A percentile compares a stretch with the other conserved stretches of the same genome.
Evolutionary conservation across 306 rosid genomes (phyloP).

Genomic region (Heteromeles arbutifolia): DNA sequence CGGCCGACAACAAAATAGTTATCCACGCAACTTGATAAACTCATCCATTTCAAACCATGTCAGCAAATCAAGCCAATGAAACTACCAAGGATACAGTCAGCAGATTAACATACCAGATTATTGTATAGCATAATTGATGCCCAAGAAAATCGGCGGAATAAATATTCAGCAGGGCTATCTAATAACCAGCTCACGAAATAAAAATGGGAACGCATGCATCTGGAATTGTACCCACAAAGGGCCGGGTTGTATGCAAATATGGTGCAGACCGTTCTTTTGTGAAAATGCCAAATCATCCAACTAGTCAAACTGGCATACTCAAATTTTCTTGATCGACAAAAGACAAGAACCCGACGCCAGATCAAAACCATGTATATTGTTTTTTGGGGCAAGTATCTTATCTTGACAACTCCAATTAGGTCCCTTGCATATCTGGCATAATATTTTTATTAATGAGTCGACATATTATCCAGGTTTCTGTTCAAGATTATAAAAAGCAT

Average conservation of each 20-base stretch:
- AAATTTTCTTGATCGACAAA: neutral
- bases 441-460: neutral
- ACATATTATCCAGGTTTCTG: slow-evolving; percentile 23
- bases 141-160: neutral
- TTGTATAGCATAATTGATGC: neutral
- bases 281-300: too few species aligned
- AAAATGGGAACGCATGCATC: neutral
- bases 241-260: too few species aligned
- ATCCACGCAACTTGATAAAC: neutral
- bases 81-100: neutral
- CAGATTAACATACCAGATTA: neutral
- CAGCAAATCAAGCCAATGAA: neutral
- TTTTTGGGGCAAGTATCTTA: slow-evolving; percentile 17
- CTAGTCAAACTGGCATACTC: too few species aligned
- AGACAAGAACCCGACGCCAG: neutral
- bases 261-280: too few species aligned
- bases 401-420: slow-evolving; percentile 29
- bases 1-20: neutral
- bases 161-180: neutral
- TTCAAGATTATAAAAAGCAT: neutral
- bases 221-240: neutral
- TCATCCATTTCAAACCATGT: neutral
- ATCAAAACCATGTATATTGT: slow-evolving; percentile 4
- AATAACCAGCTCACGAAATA: neutral
- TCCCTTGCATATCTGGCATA: slow-evolving; percentile 17